Percentiles rank a stretch among this genome's conserved stretches.
These are phyloP conservation scores for Aspergillus bombycis DNA, from an alignment of 2,329 filamentous ascomycete genomes.

Conservation along the genomic window DNA sequence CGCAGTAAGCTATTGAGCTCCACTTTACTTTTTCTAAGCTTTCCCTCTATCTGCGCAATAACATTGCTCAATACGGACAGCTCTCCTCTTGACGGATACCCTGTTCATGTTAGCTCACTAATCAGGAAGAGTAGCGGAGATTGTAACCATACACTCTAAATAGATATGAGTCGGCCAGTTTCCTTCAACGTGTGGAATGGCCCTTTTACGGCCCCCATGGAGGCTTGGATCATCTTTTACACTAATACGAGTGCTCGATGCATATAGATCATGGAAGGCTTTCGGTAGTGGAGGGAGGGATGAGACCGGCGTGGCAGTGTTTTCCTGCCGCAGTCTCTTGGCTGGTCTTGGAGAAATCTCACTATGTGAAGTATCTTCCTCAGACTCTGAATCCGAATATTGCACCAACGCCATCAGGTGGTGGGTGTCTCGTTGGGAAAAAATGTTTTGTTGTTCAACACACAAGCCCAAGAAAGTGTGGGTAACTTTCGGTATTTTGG, in stretches of 20 bases:
- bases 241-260: constrained; percentile 75
- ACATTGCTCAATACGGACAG: constrained; percentile 34
- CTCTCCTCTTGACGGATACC: constrained; percentile 44
- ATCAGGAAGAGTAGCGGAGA: constrained; percentile 5
- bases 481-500: neutral
- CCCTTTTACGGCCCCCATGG: constrained; percentile 81
- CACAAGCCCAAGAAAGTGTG: neutral
- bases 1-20: constrained; percentile 69
- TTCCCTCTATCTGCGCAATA: constrained; percentile 29
- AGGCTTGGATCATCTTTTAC: constrained; percentile 79
- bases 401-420: constrained; percentile 64
- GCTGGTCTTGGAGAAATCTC: constrained; percentile 23
- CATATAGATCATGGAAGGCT: constrained; percentile 87
- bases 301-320: constrained; percentile 19
- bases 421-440: neutral
- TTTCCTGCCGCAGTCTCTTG: constrained; percentile 28
- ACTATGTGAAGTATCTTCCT: constrained; percentile 29
- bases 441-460: neutral
- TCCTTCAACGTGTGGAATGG: constrained; percentile 80
- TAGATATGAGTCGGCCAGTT: constrained; percentile 95
- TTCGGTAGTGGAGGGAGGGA: constrained; percentile 74
- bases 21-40: constrained; percentile 47
- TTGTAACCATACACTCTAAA: constrained; percentile 74
- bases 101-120: constrained; percentile 31
- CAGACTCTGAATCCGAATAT: constrained; percentile 58